A percentile compares a stretch with the other conserved stretches of the same genome.
phyloP scores from a whole-genome alignment of 495 filamentous ascomycete genomes.

The Penicillium argentinense region DNA sequence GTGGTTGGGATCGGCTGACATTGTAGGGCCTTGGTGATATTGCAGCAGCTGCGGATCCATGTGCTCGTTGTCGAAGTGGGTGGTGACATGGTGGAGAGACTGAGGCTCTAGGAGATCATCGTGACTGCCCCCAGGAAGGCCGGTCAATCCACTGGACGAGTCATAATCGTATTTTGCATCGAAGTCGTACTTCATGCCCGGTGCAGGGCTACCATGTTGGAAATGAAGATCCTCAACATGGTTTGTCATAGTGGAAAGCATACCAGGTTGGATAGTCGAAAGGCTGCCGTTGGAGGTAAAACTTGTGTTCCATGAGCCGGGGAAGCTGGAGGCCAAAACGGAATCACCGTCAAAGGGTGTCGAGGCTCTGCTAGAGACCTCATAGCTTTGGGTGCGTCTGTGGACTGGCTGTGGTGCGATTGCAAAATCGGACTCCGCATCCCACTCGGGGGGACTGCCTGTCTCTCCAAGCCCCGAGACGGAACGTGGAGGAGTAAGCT shows the following conservation, averaged over 20 bases:
- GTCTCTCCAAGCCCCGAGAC: conserved; percentile 3
- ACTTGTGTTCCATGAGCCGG: conserved; percentile 39
- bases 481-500: conserved; percentile 7
- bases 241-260: conserved; percentile 24
- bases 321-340: conserved; percentile 22
- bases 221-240: conserved; percentile 33
- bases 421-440: conserved; percentile 28
- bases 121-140: conserved; percentile 54
- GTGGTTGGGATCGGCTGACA: too few relatives aligned
- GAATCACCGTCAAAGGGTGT: conserved; percentile 33
- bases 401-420: conserved; percentile 23
- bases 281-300: conserved; percentile 66
- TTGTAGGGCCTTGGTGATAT: conserved; percentile 26
- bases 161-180: conserved; percentile 3
- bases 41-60: conserved; percentile 47
- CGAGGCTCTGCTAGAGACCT: conserved; percentile 35
- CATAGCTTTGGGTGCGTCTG: conserved; percentile 25
- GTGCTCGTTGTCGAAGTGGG: conserved; percentile 25
- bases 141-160: conserved; percentile 38
- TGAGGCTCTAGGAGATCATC: conserved; percentile 52
- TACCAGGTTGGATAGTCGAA: conserved; percentile 48
- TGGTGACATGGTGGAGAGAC: conserved; percentile 18
- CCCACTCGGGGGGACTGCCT: conserved; percentile 31
- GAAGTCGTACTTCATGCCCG: too few relatives aligned
- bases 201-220: conserved; percentile 22